These are phyloP conservation scores for Thymus mandschuricus DNA, from an alignment of 257 asterid species.

Conservation along the genomic window DNA sequence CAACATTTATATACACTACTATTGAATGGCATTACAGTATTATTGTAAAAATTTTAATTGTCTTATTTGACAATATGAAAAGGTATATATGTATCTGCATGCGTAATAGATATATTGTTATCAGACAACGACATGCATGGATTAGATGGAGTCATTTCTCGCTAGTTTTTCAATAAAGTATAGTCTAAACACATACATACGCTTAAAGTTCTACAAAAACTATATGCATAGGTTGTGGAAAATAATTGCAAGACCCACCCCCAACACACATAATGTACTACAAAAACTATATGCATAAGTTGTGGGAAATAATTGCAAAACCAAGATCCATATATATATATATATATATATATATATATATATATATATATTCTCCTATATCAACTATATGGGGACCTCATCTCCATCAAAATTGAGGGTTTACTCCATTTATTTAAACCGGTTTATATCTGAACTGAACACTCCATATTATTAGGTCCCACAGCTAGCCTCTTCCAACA, in stretches of 20 bases:
- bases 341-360: no score
- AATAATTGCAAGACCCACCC: neutral
- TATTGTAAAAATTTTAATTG: neutral
- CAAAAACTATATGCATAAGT: no score
- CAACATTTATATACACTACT: no score
- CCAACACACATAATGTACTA: no score
- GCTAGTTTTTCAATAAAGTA: neutral
- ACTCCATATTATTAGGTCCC: neutral
- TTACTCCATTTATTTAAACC: neutral
- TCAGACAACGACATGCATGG: constrained; percentile 18
- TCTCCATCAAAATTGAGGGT: neutral
- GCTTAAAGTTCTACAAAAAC: neutral
- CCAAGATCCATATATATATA: neutral
- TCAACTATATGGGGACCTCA: neutral
- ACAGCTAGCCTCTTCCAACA: neutral
- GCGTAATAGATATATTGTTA: neutral
- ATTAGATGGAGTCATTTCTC: neutral
- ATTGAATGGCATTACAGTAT: neutral
- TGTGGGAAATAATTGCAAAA: neutral
- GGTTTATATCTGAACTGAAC: neutral
- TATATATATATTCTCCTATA: no score
- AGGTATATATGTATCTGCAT: neutral
- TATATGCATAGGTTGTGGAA: no score
- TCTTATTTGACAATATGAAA: neutral
- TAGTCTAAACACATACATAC: neutral